These are phyloP conservation scores for Musa acuminata DNA, from an alignment of 176 grass and related monocot species.

Conservation along the genomic window DNA sequence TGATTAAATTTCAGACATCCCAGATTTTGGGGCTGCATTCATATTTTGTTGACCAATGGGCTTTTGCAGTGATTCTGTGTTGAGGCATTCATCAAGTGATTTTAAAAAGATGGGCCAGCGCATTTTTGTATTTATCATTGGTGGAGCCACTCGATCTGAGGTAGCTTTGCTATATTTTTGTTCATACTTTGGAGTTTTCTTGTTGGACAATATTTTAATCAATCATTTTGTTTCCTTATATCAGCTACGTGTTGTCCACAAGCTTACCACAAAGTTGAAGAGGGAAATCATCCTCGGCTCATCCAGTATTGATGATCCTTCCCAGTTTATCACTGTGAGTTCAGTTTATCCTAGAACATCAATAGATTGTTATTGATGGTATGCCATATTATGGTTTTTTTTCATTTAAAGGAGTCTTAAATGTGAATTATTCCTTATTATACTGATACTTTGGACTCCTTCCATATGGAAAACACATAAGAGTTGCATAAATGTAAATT, in stretches of 20 bases:
- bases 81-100: conserved; percentile 58
- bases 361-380: background rate
- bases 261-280: conserved; percentile 59
- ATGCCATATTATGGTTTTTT: background rate
- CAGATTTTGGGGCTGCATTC: background rate
- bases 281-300: conserved; percentile 72
- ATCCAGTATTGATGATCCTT: conserved; percentile 73
- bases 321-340: conserved; percentile 65
- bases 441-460: background rate
- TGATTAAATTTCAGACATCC: background rate
- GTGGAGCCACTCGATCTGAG: conserved; percentile 64
- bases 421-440: background rate
- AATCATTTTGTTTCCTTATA: conserved; percentile 18
- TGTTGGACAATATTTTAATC: background rate
- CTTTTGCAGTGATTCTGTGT: conserved; percentile 57
- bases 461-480: background rate
- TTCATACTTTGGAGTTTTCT: background rate
- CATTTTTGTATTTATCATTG: conserved; percentile 74
- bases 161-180: conserved; percentile 13
- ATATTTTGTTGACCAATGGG: conserved; percentile 6
- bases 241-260: conserved; percentile 58
- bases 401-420: background rate
- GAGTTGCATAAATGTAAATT: background rate
- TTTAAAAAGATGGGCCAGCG: conserved; percentile 57
- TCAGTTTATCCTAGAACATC: background rate